A percentile compares a stretch with the other conserved stretches of the same genome.
Evolutionary conservation across 163 green algal genomes (phyloP).

Genomic region (Volvox carteri): DNA sequence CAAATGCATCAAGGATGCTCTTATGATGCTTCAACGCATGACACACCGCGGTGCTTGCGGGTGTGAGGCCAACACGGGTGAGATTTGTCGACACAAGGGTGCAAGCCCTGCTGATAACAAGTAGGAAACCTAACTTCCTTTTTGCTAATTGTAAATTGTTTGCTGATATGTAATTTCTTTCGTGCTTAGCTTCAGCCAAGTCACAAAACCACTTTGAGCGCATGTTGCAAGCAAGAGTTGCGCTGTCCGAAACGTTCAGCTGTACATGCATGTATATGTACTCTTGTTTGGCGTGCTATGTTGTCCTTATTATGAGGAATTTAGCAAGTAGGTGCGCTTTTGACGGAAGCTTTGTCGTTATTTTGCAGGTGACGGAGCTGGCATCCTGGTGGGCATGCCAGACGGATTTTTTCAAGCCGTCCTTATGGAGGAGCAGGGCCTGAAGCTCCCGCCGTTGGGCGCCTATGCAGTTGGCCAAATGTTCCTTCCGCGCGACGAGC

Average conservation of each 20-base stretch:
- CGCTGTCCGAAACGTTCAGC: no score
- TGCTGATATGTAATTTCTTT: no score
- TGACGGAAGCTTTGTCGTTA: neutral
- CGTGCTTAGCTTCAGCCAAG: no score
- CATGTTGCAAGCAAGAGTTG: conserved; percentile 7
- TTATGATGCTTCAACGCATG: conserved; percentile 96
- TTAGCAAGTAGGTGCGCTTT: neutral
- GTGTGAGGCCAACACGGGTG: conserved; percentile 92
- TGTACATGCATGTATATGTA: no score
- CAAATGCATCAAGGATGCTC: conserved; percentile 86
- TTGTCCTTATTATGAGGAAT: neutral
- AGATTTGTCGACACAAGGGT: conserved; percentile 14
- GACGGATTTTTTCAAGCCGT: conserved; percentile 86
- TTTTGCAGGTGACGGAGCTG: conserved; percentile 89
- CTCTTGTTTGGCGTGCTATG: no score
- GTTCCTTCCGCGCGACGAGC: conserved; percentile 87
- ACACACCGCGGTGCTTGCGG: conserved; percentile 93
- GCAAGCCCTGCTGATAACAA: neutral
- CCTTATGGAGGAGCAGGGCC: conserved; percentile 77
- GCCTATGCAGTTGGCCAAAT: conserved; percentile 88
- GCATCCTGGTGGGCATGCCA: conserved; percentile 92
- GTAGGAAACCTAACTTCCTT: no score
- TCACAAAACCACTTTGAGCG: neutral
- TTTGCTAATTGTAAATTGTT: no score
- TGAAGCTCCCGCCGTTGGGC: conserved; percentile 80